These are phyloP conservation scores for Penicillium verrucosum DNA, from an alignment of 2,329 filamentous ascomycete species.

Conservation along the genomic window DNA sequence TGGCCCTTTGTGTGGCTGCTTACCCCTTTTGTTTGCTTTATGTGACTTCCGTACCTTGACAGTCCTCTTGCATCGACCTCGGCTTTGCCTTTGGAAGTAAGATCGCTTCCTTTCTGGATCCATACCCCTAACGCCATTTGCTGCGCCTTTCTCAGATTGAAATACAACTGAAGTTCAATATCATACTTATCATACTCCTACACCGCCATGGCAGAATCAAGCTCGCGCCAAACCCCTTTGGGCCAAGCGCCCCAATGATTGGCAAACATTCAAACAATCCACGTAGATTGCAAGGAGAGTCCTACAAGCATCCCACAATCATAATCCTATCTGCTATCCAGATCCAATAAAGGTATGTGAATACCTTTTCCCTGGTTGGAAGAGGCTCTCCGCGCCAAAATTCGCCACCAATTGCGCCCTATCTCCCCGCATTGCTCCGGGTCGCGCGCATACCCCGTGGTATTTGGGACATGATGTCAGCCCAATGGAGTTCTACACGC, in stretches of 20 bases:
- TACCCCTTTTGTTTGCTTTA: too few species aligned
- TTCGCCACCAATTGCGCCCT: constrained; percentile 13
- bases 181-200: background rate
- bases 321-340: background rate
- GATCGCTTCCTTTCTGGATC: too few species aligned
- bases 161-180: too few species aligned
- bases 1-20: too few species aligned
- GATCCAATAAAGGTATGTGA: constrained; percentile 9
- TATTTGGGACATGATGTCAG: constrained; percentile 7
- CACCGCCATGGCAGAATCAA: constrained; percentile 8
- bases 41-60: too few species aligned
- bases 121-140: too few species aligned
- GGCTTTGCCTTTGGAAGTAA: too few species aligned
- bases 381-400: background rate
- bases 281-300: background rate
- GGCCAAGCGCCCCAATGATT: constrained; percentile 3
- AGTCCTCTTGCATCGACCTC: too few species aligned
- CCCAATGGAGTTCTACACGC: constrained; percentile 11
- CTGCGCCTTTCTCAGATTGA: too few species aligned
- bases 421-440: constrained; percentile 18
- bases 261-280: constrained; percentile 10
- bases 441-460: constrained; percentile 15
- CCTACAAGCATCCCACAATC: background rate
- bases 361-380: background rate
- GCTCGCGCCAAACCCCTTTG: constrained; percentile 1